Base-by-base conservation (phyloP, 2,329 filamentous ascomycete species). In the Pseudodiploospora longispora region DNA sequence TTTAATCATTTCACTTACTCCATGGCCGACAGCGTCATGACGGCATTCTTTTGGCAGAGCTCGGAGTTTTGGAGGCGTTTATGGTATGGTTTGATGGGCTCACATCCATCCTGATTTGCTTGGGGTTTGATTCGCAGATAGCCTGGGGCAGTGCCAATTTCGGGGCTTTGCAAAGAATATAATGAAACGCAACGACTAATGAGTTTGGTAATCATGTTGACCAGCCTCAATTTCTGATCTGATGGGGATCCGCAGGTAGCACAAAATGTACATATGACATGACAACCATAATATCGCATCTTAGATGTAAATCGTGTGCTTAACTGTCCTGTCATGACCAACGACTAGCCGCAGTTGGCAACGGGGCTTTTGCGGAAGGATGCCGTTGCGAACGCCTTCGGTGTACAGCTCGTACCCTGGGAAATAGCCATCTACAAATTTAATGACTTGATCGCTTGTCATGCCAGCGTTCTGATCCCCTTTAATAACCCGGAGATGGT, bases 391-490 rank as follows among this genome's bases (percentile, higher is more conserved):
- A 46, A 86, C 58, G 12, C 69, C 71, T 30, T 80, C 75, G 2
- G 74, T 75, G 56, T 78, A 87, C 8, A 87, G 69, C 65, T 87
- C 83, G 54, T 87, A 87, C 2, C 80, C 81, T 4, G 83, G 83
- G 55, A 82, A 86, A 61, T 87, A 80, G 1, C 71, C 75, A 49
- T 80, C 75, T 30, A 80, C 85, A 61, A 95, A 95, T 38, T 74
- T 70, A 45, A 79, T 71, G 36, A 95, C 87, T 60, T 91, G 77
- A 44, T 87, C 83, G 53, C 87, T 82, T 1, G 79, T 84, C 90
- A 95, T 95, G 30, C 87, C 89, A 0, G 72, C 75, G 10, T 53
- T 52, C 19, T 61, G 56, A 37, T 66, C 63, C 6, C 85, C 87
- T 51, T 76, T 84, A 27, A 72, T 65, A 6, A 69, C 69, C 27